Conservation (phyloP, 2,329 filamentous ascomycete species). For the Beauveria brongniartii region DNA sequence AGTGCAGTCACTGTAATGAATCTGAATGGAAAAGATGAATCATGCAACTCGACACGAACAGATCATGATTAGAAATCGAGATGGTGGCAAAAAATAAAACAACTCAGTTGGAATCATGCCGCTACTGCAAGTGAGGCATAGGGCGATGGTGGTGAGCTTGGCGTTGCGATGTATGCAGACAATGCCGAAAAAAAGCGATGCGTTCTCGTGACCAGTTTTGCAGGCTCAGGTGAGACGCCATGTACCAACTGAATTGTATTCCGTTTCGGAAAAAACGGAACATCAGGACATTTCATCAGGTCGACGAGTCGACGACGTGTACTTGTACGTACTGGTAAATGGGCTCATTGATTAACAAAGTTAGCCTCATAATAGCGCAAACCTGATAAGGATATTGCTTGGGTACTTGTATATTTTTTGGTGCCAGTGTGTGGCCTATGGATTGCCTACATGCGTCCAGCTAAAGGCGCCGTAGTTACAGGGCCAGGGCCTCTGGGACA, state of each 20-base stretch:
- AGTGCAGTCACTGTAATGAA: too few relatives aligned
- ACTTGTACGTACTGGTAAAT: too few relatives aligned
- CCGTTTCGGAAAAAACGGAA: constrained; percentile 3
- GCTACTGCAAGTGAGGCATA: neutral
- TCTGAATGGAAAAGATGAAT: neutral
- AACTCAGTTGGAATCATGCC: neutral
- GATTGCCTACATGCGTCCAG: too few relatives aligned
- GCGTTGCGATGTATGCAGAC: neutral
- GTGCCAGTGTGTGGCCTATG: too few relatives aligned
- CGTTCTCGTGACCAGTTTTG: constrained; percentile 4
- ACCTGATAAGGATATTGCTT: too few relatives aligned
- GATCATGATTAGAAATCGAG: neutral
- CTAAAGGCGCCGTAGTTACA: too few relatives aligned
- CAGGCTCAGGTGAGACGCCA: neutral
- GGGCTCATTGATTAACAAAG: too few relatives aligned
- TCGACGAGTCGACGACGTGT: neutral
- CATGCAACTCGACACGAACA: neutral
- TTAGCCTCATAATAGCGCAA: too few relatives aligned
- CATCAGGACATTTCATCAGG: neutral
- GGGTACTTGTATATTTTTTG: too few relatives aligned
- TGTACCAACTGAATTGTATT: neutral
- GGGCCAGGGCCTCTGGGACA: too few relatives aligned
- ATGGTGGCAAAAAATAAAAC: neutral
- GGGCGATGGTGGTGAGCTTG: neutral
- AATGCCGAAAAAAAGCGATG: neutral